A percentile compares a stretch with the other conserved stretches of the same genome.
phyloP scores from a whole-genome alignment of 495 filamentous ascomycete species.

The Hyaloscypha bicolor region DNA sequence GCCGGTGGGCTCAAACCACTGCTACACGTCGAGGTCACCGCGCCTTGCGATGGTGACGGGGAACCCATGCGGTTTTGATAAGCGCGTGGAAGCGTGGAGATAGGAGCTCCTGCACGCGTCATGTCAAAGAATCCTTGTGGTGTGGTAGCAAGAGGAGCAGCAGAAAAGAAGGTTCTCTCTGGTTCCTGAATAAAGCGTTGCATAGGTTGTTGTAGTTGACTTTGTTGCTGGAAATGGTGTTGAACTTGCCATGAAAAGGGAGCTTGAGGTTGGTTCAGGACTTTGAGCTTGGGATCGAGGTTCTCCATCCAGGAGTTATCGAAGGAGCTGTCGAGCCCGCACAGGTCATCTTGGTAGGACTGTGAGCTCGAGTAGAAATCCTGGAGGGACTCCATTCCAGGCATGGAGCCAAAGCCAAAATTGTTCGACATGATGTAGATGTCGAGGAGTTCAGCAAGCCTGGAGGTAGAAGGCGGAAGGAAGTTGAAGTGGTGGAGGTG shows the following conservation, averaged over 20 bases:
- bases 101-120: slow-evolving; percentile 1
- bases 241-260: background rate
- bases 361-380: background rate
- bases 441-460: background rate
- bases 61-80: slow-evolving; percentile 6
- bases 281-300: background rate
- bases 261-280: slow-evolving; percentile 1
- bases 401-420: background rate
- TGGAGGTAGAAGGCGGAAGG: background rate
- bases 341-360: background rate
- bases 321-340: background rate
- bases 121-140: background rate
- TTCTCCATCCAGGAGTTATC: background rate
- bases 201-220: slow-evolving; percentile 12
- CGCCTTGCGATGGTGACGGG: background rate
- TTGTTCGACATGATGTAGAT: background rate
- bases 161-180: slow-evolving; percentile 17
- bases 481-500: background rate
- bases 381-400: background rate
- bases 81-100: slow-evolving; percentile 21
- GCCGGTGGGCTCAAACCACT: slow-evolving; percentile 22
- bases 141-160: slow-evolving; percentile 5
- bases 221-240: slow-evolving; percentile 1
- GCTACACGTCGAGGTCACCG: background rate
- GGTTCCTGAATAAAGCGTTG: slow-evolving; percentile 18